Evolutionary conservation across 1,284 basidiomycete genomes (phyloP).

Genomic region (Apiotrichum akiyoshidainum): DNA sequence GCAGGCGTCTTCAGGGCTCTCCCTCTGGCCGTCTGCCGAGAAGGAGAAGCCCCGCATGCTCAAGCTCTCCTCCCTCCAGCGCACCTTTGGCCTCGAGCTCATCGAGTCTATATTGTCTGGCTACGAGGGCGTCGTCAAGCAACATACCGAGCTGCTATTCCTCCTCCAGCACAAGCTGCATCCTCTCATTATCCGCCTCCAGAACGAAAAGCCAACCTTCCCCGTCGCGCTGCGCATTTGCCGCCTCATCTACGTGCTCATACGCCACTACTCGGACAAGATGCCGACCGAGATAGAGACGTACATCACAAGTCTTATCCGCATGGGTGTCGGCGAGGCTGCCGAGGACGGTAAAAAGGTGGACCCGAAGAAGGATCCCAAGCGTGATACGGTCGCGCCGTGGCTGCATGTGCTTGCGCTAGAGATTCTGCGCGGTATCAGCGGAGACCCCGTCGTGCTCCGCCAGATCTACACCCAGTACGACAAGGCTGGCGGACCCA

Average conservation of each 20-base stretch:
- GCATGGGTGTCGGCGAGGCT: constrained; percentile 67
- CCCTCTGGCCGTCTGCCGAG: constrained; percentile 35
- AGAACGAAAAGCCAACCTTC: constrained; percentile 80
- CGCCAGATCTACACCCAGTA: constrained; percentile 76
- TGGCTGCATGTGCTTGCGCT: constrained; percentile 89
- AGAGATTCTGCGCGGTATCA: constrained; percentile 86
- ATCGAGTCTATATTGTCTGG: constrained; percentile 96
- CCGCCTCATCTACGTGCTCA: constrained; percentile 84
- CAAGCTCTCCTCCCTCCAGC: constrained; percentile 76
- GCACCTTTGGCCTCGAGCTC: constrained; percentile 91
- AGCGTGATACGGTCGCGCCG: constrained; percentile 51
- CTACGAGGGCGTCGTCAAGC: constrained; percentile 80
- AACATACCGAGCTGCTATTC: constrained; percentile 79
- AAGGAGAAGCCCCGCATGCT: constrained; percentile 76
- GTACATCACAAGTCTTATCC: constrained; percentile 76
- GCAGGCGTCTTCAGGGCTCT: constrained; percentile 21
- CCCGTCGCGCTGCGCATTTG: constrained; percentile 85
- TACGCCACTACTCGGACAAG: constrained; percentile 85
- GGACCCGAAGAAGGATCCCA: constrained; percentile 20
- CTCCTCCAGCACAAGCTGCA: constrained; percentile 84
- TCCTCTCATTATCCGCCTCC: constrained; percentile 77
- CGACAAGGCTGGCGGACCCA: constrained; percentile 60
- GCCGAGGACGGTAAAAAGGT: constrained; percentile 37
- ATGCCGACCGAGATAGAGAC: constrained; percentile 76
- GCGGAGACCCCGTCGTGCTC: constrained; percentile 76